Conservation (phyloP, 2,329 filamentous ascomycete genomes). For the Fusarium irregulare region DNA sequence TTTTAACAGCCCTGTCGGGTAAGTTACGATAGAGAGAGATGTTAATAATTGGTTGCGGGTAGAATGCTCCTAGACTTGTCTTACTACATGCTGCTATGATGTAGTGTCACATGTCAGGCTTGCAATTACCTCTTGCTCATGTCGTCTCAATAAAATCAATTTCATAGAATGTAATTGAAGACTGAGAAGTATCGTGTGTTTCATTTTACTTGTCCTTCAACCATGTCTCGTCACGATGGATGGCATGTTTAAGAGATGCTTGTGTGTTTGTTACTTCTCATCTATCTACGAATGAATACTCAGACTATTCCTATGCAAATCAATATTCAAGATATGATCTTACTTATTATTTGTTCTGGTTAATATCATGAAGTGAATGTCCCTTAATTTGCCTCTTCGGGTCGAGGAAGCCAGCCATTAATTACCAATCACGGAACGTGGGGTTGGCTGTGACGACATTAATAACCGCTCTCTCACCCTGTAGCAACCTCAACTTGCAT, state of each 20-base stretch:
- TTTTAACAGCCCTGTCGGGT: neutral
- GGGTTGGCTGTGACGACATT: conserved; percentile 36
- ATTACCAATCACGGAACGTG: conserved; percentile 38
- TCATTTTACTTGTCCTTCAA: neutral
- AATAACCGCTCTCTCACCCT: conserved; percentile 6
- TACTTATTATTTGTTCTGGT: neutral
- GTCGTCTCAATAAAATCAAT: neutral
- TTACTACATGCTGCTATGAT: neutral
- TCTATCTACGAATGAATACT: neutral
- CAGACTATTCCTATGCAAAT: neutral
- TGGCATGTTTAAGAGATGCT: neutral
- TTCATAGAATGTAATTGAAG: neutral
- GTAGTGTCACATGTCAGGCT: neutral
- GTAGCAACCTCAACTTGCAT: conserved; percentile 20
- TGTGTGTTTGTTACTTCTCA: neutral
- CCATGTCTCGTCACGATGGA: neutral
- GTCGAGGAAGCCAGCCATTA: conserved; percentile 14
- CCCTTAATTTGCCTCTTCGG: conserved; percentile 15
- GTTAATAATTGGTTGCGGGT: neutral
- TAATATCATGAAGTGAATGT: neutral
- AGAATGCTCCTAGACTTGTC: neutral
- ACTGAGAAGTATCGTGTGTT: neutral
- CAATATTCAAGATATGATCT: neutral
- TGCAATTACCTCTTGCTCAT: neutral
- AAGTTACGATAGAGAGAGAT: neutral